Base-by-base conservation (phyloP, 208 protist genomes). In the Tritrichomonas foetus region DNA sequence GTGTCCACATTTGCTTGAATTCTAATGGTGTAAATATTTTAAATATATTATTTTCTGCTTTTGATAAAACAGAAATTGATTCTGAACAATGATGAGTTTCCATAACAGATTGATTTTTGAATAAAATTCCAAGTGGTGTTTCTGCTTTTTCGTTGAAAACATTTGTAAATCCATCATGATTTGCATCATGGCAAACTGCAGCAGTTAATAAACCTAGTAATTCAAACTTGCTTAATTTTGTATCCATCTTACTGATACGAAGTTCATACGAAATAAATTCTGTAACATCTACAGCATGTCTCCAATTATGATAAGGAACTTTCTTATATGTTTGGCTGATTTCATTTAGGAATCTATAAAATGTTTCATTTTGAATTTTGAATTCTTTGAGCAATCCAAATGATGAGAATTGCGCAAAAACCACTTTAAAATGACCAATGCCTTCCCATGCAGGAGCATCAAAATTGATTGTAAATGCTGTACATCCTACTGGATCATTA, bases 121-220 rank as follows among this genome's bases (percentile, higher is more conserved):
- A 97, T 33, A 53, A 78, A 1, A 97, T 97, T 44, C 97, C 97
- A 47, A 98, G 95, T 93, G 97, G 96, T 11, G 97, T 95, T 89
- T 96, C 95, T 22, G 97, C 98, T 93, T 97, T 97, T 30, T 97
- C 95, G 94, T 98, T 97, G 95, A 98, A 99, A 94, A 97, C 97
- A 95, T 99, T 99, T 95, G 98, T 98, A 53, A 99, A 94, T 39
- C 98, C 98, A 0, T 98, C 98, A 95, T 99, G 98, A 94, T 98
- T 97, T 95, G 98, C 97, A 96, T 99, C 98, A 95, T 99, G 98
- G 75, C 98, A 96, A 36, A 97, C 95, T 25, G 97, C 97, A 39
- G 97, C 96, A n/a, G 98, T 95, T 20, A 99, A 13, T 20, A 96
- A 94, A 0, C 97, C 97, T 25, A 99, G 95, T 30, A 97, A 93